Evolutionary conservation across 441 rosid species (phyloP).

Genomic region (Manihot esculenta): DNA sequence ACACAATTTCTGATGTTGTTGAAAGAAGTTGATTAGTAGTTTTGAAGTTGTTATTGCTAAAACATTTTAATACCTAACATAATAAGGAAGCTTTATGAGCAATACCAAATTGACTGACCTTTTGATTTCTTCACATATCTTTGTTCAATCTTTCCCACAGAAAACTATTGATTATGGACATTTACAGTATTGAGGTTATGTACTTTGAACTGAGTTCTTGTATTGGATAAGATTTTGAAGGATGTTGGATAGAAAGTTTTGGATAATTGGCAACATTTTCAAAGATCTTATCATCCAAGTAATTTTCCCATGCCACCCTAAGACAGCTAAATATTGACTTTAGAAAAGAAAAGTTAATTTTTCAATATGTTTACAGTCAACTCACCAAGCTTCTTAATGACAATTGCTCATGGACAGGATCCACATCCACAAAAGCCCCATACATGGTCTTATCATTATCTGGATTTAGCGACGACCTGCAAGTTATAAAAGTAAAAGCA

Average conservation of each 20-base stretch:
- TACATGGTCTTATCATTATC: slow-evolving; percentile 62
- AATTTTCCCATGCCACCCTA: neutral
- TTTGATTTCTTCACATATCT: neutral
- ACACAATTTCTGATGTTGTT: too few relatives aligned
- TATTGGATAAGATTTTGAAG: neutral
- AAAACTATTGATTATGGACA: too few relatives aligned
- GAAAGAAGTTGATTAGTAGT: too few relatives aligned
- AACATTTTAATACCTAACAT: too few relatives aligned
- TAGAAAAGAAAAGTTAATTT: too few relatives aligned
- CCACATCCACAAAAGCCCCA: slow-evolving; percentile 63
- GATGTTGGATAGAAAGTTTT: neutral
- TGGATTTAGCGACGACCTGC: slow-evolving; percentile 58
- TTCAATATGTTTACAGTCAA: too few relatives aligned
- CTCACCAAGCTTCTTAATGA: slow-evolving; percentile 75
- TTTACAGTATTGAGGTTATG: too few relatives aligned
- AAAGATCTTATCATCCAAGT: neutral
- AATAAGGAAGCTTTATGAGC: too few relatives aligned
- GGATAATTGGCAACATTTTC: neutral
- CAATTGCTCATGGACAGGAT: slow-evolving; percentile 44
- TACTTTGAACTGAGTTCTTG: neutral
- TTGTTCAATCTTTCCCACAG: too few relatives aligned
- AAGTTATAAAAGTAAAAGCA: slow-evolving; percentile 2
- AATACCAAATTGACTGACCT: neutral
- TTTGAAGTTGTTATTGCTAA: too few relatives aligned
- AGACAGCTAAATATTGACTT: slow-evolving; percentile 3